Base-by-base conservation (phyloP, 768 basidiomycete genomes). In the Gloeostereum incarnatum region DNA sequence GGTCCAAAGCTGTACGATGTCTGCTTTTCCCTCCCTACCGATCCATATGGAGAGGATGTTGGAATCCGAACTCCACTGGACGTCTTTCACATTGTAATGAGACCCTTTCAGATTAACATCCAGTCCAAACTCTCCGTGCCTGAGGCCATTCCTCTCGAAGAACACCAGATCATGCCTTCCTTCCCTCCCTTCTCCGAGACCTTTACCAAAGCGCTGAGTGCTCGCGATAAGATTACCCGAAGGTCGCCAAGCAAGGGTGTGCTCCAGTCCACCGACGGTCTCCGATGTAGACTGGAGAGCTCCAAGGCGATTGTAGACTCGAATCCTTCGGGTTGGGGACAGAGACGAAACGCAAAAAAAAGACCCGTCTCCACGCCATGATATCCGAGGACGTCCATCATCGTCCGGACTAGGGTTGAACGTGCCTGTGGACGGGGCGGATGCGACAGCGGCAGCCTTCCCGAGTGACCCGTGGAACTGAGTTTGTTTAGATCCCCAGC, bases 401-500 rank as follows among this genome's bases (percentile, higher is more conserved):
- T 97, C 91, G 44, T 80, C 75, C 2, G 79, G n/a, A n/a, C n/a
- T n/a, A n/a, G 78, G 46, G 76, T 80, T 6, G 66, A 61, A 16
- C 72, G 70, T 14, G 73, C 61, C 22, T 48, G 52, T 51, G 24
- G 60, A 49, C 11, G 59, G 47, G 9, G 55, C 45, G 4, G 70
- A 61, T 19, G 71, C 66, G 45, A 76, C 72, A 0, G 89, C 87
- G 17, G 85, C 84, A 2, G 73, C 62, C 56, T 97, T 97, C 13
- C 96, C 94, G 3, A 90, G 65, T 0, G 92, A 94, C 7, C 96
- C 96, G 48, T 97, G 92, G 54, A 99, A 99, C 52, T 99, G 96
- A 0, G 96, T 98, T 55, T 86, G 73, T 52, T 93, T 94, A 2
- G 87, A 86, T 27, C 96, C 96, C 96, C 96, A 99, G 11, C 96